Evolutionary conservation across 140 eudicot species (phyloP).

Genomic region (Anethum foeniculum): DNA sequence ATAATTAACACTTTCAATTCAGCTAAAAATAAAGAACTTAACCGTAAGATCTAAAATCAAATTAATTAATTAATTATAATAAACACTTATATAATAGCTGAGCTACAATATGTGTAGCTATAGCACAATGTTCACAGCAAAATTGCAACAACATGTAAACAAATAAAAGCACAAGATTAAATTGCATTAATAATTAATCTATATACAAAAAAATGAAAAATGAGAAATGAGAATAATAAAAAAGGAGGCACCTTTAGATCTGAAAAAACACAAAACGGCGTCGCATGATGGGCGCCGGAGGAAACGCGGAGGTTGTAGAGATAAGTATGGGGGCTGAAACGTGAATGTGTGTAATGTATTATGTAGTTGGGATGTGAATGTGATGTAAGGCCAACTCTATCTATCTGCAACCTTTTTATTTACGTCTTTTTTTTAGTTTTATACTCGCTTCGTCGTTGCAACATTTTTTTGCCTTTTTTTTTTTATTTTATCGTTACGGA

Average conservation of each 20-base stretch:
- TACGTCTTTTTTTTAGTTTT: neutral
- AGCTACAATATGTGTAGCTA: neutral
- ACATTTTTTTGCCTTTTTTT: neutral
- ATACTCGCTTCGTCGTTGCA: neutral
- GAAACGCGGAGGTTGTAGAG: neutral
- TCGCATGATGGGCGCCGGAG: constrained; percentile 1
- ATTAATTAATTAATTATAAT: neutral
- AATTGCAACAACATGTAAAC: neutral
- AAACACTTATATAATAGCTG: neutral
- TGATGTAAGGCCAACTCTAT: neutral
- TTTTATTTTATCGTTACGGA: neutral
- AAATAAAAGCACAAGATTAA: neutral
- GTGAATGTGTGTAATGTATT: neutral
- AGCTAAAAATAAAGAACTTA: neutral
- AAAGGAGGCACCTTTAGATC: neutral
- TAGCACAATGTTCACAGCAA: neutral
- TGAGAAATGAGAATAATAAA: neutral
- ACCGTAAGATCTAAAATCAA: neutral
- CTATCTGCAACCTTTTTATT: neutral
- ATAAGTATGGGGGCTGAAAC: neutral
- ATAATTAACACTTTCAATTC: neutral
- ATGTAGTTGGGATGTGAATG: neutral
- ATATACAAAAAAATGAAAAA: neutral
- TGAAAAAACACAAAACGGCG: neutral
- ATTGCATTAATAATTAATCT: neutral